A percentile compares a stretch with the other conserved stretches of the same genome.
Evolutionary conservation across 2,329 filamentous ascomycete species (phyloP).

Genomic region (Lachnellula willkommii): DNA sequence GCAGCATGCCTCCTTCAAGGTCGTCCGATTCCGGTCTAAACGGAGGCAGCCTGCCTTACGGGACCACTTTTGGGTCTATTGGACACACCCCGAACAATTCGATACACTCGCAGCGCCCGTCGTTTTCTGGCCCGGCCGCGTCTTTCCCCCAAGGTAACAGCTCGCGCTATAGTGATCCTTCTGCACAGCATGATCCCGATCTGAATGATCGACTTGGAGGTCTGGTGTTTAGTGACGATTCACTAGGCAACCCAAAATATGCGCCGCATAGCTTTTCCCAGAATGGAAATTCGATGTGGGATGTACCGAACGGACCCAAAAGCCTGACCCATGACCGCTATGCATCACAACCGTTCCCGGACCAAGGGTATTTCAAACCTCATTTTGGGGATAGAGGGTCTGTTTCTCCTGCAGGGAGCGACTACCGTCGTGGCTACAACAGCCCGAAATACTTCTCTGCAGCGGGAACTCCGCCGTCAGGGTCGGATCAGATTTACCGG

Average conservation of each 20-base stretch:
- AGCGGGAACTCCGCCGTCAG: slow-evolving; percentile 24
- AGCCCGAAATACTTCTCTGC: slow-evolving; percentile 29
- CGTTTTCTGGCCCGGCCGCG: slow-evolving; percentile 41
- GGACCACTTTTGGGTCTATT: slow-evolving; percentile 27
- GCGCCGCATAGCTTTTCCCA: slow-evolving; percentile 20
- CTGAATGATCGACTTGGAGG: slow-evolving; percentile 26
- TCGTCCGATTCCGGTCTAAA: slow-evolving; percentile 42
- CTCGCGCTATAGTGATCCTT: slow-evolving; percentile 25
- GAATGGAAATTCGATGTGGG: slow-evolving; percentile 26
- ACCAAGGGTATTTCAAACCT: slow-evolving; percentile 27
- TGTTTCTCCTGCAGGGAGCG: slow-evolving; percentile 29
- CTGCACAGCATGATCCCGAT: slow-evolving; percentile 23
- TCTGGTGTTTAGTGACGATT: slow-evolving; percentile 26
- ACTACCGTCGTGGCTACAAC: slow-evolving; percentile 28
- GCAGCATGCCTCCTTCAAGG: slow-evolving; percentile 51
- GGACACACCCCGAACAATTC: slow-evolving; percentile 41
- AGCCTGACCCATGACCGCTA: slow-evolving; percentile 22
- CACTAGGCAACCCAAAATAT: slow-evolving; percentile 24
- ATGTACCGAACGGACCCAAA: slow-evolving; percentile 21
- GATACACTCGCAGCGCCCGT: slow-evolving; percentile 43
- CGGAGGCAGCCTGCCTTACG: slow-evolving; percentile 19
- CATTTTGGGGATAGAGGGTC: slow-evolving; percentile 26
- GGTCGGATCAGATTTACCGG: slow-evolving; percentile 26
- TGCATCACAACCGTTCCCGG: slow-evolving; percentile 25
- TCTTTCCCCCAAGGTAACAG: slow-evolving; percentile 43